Evolutionary conservation across 805 yeast genomes (phyloP).

Genomic region (Starmerella potacharoeniae): DNA sequence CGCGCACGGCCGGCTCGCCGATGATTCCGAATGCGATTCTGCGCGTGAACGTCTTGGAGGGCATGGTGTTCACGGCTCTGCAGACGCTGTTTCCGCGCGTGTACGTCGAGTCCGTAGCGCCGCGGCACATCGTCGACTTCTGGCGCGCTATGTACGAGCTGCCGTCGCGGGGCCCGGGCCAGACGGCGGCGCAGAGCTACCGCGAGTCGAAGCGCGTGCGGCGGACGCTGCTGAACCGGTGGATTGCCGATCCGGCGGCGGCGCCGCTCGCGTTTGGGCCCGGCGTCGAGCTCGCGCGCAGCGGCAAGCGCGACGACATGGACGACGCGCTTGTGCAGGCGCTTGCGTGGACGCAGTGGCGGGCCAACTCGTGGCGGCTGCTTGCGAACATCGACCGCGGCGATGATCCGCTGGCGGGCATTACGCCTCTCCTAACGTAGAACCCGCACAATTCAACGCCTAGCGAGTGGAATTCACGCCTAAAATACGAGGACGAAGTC

Average conservation of each 20-base stretch:
- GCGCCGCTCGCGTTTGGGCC: slow-evolving; percentile 11
- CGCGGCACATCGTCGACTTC: slow-evolving; percentile 21
- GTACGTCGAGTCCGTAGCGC: slow-evolving; percentile 21
- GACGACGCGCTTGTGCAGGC: slow-evolving; percentile 58
- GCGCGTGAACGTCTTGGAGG: slow-evolving; percentile 44
- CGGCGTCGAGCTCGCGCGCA: neutral
- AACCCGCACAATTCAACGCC: too few species aligned
- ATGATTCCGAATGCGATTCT: slow-evolving; percentile 41
- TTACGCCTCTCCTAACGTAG: too few species aligned
- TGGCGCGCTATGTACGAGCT: slow-evolving; percentile 19
- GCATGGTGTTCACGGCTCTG: slow-evolving; percentile 33
- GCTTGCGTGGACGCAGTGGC: slow-evolving; percentile 40
- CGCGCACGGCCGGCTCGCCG: slow-evolving; percentile 38
- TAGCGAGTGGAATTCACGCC: too few species aligned
- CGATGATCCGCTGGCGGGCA: neutral
- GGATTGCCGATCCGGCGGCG: slow-evolving; percentile 15
- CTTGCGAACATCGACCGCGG: neutral
- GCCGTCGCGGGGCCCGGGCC: neutral
- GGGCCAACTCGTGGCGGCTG: slow-evolving; percentile 22
- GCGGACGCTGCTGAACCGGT: slow-evolving; percentile 14
- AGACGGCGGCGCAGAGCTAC: slow-evolving; percentile 15
- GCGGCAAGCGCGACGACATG: slow-evolving; percentile 49
- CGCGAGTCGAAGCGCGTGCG: slow-evolving; percentile 22
- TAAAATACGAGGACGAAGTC: too few species aligned
- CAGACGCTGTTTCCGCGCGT: slow-evolving; percentile 8